These are phyloP conservation scores for Pythium dissimile DNA, from an alignment of 352 stramenopile genomes.

Conservation along the genomic window DNA sequence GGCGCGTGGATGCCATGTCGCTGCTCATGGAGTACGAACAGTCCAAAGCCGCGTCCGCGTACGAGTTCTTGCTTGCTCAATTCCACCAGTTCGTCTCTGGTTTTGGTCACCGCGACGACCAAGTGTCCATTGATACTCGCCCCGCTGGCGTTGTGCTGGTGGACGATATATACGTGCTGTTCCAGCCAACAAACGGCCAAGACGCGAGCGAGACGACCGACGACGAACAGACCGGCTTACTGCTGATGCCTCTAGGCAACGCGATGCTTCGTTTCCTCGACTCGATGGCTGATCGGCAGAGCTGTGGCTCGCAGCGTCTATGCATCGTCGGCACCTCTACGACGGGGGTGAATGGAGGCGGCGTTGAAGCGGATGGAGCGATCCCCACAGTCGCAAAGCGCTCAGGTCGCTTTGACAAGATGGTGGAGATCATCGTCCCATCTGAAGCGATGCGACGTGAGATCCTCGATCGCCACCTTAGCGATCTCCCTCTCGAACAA, in stretches of 20 bases:
- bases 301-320: slow-evolving; percentile 16
- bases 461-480: slow-evolving; percentile 48
- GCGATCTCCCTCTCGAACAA: slow-evolving; percentile 22
- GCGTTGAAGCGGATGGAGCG: slow-evolving; percentile 13
- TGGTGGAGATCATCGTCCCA: slow-evolving; percentile 59
- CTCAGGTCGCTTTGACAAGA: slow-evolving; percentile 50
- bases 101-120: slow-evolving; percentile 10
- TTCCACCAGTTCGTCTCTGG: slow-evolving; percentile 31
- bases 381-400: slow-evolving; percentile 47
- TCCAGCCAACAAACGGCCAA: slow-evolving; percentile 41
- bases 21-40: slow-evolving; percentile 56
- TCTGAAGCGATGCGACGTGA: slow-evolving; percentile 48
- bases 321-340: slow-evolving; percentile 52
- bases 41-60: slow-evolving; percentile 38
- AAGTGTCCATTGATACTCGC: background rate
- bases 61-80: slow-evolving; percentile 51
- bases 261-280: slow-evolving; percentile 62
- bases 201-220: slow-evolving; percentile 12
- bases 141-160: slow-evolving; percentile 49
- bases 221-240: slow-evolving; percentile 27
- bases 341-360: slow-evolving; percentile 3
- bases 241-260: slow-evolving; percentile 47
- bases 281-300: slow-evolving; percentile 24
- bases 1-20: slow-evolving; percentile 41
- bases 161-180: slow-evolving; percentile 70